Evolutionary conservation across 257 asterid genomes (phyloP), one percentile per base, ranked within the genome.

Genomic region (Paulownia fortunei): DNA sequence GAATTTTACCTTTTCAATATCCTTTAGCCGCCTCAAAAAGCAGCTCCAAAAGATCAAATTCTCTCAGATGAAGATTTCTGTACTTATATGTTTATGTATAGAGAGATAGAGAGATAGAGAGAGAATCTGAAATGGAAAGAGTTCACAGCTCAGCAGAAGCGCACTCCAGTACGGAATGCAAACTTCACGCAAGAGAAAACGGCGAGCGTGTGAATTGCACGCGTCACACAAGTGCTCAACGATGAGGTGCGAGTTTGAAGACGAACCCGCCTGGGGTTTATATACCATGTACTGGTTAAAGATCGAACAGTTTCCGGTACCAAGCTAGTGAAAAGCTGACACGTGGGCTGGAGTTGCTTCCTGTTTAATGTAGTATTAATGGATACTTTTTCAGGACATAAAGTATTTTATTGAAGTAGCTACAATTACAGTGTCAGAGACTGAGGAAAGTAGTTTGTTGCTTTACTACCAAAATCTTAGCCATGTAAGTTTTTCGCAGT

Each of bases 121-220:
- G 54, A 72, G 73, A 67, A 9, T 0, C 3, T 2, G n/a, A n/a
- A n/a, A n/a, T 9, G 11, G 61, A 12, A 68, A 6, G 62, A 69
- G 36, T 10, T 61, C 68, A 67, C 65, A 32, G 39, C 82, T 81
- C 88, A 81, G 85, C 84, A 56, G 90, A 87, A 89, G 85, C 65
- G 87, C 83, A 79, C 49, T 84, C 84, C 84, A 70, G 72, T 41
- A 72, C 52, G 82, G 80, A 83, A 83, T 85, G 86, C 85, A 64
- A 82, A 68, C 85, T 82, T 88, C 88, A 37, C 63, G 75, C 54
- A 70, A 82, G 85, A 60, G 67, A 9, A 23, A 37, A 42, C 69
- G 30, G 62, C 51, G 18, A 58, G 75, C 64, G 51, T 9, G 74
- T 58, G 81, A 47, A 70, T 73, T 30, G 51, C 81, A 75, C 49